Evolutionary conservation across 208 protist genomes (phyloP).

Genomic region (Plasmodiophora brassicae): DNA sequence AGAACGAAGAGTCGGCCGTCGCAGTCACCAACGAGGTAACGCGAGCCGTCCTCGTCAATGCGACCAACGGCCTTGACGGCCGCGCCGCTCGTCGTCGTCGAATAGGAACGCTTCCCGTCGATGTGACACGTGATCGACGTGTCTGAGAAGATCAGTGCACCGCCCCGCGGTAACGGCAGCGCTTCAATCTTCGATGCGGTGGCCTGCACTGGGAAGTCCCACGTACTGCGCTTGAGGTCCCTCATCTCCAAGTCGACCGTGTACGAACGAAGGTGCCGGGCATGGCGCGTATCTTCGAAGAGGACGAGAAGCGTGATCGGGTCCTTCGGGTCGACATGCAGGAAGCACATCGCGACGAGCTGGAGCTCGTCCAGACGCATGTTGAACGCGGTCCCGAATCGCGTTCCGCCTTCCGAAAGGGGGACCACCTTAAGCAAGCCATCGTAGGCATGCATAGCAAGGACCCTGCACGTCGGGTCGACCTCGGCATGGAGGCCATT

Average conservation of each 20-base stretch:
- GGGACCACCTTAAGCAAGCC: constrained; percentile 68
- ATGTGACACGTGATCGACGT: constrained; percentile 63
- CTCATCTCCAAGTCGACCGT: constrained; percentile 50
- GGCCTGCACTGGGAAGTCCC: constrained; percentile 57
- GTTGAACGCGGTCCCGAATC: constrained; percentile 60
- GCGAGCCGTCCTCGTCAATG: constrained; percentile 56
- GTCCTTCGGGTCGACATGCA: constrained; percentile 52
- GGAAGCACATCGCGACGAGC: constrained; percentile 66
- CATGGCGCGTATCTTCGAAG: background rate
- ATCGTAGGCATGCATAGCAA: constrained; percentile 64
- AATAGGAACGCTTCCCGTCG: constrained; percentile 17
- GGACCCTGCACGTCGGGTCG: constrained; percentile 59
- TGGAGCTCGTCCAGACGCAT: constrained; percentile 61
- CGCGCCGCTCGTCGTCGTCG: constrained; percentile 19
- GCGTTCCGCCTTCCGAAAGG: constrained; percentile 39
- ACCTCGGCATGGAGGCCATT: constrained; percentile 56
- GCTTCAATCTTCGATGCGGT: constrained; percentile 57
- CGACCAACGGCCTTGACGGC: constrained; percentile 27
- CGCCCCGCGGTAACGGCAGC: constrained; percentile 55
- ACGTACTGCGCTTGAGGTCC: constrained; percentile 49
- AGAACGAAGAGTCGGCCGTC: constrained; percentile 33
- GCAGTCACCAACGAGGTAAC: constrained; percentile 63
- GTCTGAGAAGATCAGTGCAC: constrained; percentile 62
- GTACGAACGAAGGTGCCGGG: constrained; percentile 38
- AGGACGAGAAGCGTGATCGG: constrained; percentile 58